phyloP scores from a whole-genome alignment of 371 early-diverging fungal genomes.

The Apophysomyces trapeziformis region DNA sequence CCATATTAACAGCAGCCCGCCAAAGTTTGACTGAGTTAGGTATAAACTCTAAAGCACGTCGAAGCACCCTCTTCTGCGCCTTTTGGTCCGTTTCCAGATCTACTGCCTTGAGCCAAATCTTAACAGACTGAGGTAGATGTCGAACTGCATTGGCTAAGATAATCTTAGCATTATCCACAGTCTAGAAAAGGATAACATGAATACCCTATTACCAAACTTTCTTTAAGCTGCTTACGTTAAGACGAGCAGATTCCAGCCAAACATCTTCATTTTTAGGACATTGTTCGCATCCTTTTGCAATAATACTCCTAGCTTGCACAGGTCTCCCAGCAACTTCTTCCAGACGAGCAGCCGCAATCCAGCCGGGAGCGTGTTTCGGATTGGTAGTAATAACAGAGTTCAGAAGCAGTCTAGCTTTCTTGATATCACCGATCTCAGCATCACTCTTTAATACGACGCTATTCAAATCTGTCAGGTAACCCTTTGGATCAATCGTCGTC shows the following conservation, averaged over 20 bases:
- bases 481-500: slow-evolving; percentile 90
- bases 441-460: slow-evolving; percentile 82
- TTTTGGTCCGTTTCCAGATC: slow-evolving; percentile 80
- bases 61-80: slow-evolving; percentile 83
- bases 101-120: slow-evolving; percentile 93
- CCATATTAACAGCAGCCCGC: slow-evolving; percentile 91
- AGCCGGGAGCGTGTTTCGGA: slow-evolving; percentile 95
- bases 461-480: slow-evolving; percentile 93
- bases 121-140: slow-evolving; percentile 88
- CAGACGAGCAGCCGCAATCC: slow-evolving; percentile 97
- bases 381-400: slow-evolving; percentile 91
- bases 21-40: slow-evolving; percentile 92
- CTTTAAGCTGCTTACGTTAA: slow-evolving; percentile 58
- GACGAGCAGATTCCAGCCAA: slow-evolving; percentile 95
- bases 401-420: slow-evolving; percentile 87
- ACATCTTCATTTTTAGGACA: slow-evolving; percentile 95
- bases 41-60: slow-evolving; percentile 93
- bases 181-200: slow-evolving; percentile 26
- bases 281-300: slow-evolving; percentile 92
- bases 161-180: slow-evolving; percentile 81
- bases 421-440: slow-evolving; percentile 94
- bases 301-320: slow-evolving; percentile 81
- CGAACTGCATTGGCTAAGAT: slow-evolving; percentile 92
- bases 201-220: neutral
- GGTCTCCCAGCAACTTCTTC: slow-evolving; percentile 93